Evolutionary conservation across 1,284 basidiomycete genomes (phyloP).

Genomic region (Sanghuangporus weigelae): DNA sequence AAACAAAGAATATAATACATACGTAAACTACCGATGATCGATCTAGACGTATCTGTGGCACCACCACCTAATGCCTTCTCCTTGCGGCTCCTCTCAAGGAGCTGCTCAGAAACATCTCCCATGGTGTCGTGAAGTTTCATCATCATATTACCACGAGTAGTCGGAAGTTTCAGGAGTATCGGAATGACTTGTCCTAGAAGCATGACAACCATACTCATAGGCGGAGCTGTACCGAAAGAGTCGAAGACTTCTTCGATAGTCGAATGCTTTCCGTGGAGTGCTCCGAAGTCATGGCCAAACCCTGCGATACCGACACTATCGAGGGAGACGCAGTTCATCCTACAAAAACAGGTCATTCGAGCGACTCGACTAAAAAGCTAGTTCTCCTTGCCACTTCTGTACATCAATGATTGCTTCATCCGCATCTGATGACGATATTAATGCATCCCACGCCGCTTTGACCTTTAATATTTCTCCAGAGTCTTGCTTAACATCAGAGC

Average conservation of each 20-base stretch:
- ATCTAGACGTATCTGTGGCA: slow-evolving; percentile 36
- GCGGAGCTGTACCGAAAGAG: slow-evolving; percentile 28
- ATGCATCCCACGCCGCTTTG: slow-evolving; percentile 45
- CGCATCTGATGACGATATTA: slow-evolving; percentile 31
- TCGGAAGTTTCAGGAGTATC: slow-evolving; percentile 38
- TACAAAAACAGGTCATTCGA: slow-evolving; percentile 7
- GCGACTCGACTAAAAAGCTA: not conserved
- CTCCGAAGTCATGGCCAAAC: slow-evolving; percentile 52
- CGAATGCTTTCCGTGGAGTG: slow-evolving; percentile 42
- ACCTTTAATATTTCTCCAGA: not conserved
- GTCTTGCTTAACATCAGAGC: not conserved
- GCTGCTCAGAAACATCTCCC: slow-evolving; percentile 39
- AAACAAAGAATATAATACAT: slow-evolving; percentile 20
- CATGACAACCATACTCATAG: slow-evolving; percentile 29
- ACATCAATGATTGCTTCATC: slow-evolving; percentile 44
- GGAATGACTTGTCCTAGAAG: slow-evolving; percentile 41
- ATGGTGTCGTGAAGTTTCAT: slow-evolving; percentile 35
- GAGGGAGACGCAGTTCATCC: slow-evolving; percentile 48
- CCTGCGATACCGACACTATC: slow-evolving; percentile 56
- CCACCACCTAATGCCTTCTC: slow-evolving; percentile 36
- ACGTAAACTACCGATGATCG: slow-evolving; percentile 52
- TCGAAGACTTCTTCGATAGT: slow-evolving; percentile 44
- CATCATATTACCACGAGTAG: slow-evolving; percentile 31
- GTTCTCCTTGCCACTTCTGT: slow-evolving; percentile 36
- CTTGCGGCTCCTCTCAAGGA: slow-evolving; percentile 39